Conservation (phyloP, 2,329 filamentous ascomycete species). For the Stenocarpella maydis region DNA sequence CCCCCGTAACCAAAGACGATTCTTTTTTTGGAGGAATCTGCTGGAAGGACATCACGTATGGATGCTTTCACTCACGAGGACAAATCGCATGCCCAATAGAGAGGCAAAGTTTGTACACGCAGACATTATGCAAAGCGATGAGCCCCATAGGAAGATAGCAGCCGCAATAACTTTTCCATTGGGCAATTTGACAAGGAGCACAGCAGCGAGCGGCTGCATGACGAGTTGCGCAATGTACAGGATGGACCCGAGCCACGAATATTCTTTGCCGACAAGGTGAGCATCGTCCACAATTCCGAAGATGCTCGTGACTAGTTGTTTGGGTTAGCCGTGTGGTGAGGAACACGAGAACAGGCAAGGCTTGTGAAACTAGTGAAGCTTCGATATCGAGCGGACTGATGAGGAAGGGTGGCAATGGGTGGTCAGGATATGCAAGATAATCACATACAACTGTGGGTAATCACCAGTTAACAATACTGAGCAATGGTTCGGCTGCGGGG, state of each 20-base stretch:
- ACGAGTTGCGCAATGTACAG: constrained; percentile 67
- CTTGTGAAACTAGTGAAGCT: too few species aligned
- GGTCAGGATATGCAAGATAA: neutral
- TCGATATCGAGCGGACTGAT: neutral
- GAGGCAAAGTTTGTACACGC: constrained; percentile 57
- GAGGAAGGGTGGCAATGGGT: too few species aligned
- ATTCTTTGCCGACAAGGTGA: constrained; percentile 55
- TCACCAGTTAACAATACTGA: neutral
- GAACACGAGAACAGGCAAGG: fast-evolving
- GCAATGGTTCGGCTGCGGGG: neutral
- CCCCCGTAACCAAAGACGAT: fast-evolving
- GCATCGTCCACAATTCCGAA: constrained; percentile 58
- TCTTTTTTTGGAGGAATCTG: neutral
- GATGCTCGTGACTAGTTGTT: constrained; percentile 50
- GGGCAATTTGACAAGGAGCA: constrained; percentile 60
- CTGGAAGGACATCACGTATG: too few species aligned
- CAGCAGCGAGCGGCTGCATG: constrained; percentile 63
- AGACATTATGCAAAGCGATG: constrained; percentile 58
- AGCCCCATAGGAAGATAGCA: constrained; percentile 64
- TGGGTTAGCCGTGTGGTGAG: neutral
- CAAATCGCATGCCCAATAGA: constrained; percentile 53
- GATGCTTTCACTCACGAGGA: constrained; percentile 48
- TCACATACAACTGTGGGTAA: constrained; percentile 1
- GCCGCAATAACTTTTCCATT: constrained; percentile 61
- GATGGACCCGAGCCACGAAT: constrained; percentile 68